phyloP scores from a whole-genome alignment of 2,329 filamentous ascomycete genomes.

The Botrytis porri region DNA sequence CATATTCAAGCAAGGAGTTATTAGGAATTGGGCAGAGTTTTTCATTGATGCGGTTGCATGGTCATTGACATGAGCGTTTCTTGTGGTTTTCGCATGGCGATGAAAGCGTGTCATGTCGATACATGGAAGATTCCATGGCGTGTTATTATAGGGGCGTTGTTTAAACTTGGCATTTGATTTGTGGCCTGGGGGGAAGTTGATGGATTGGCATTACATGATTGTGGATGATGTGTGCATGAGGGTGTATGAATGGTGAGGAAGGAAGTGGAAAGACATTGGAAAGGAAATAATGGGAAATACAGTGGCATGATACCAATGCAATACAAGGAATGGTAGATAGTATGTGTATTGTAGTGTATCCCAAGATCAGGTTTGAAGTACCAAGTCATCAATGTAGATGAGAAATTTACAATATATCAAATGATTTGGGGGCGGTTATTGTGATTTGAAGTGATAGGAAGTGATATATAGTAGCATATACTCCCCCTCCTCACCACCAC shows the following conservation, averaged over 20 bases:
- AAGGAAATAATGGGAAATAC: slow-evolving; percentile 5
- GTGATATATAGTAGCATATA: too few species aligned
- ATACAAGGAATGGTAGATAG: background rate
- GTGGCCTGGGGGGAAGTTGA: background rate
- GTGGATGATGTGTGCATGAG: background rate
- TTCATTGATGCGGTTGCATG: background rate
- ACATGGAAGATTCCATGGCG: slow-evolving; percentile 5
- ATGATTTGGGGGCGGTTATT: background rate
- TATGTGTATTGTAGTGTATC: background rate
- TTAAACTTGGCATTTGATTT: background rate
- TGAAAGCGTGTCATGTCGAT: background rate
- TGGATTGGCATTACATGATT: background rate
- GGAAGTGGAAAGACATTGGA: background rate
- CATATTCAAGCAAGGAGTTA: slow-evolving; percentile 11
- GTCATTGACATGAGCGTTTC: background rate
- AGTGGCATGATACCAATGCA: background rate
- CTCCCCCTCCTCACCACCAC: too few species aligned
- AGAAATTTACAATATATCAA: background rate
- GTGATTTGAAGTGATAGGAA: background rate
- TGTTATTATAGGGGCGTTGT: slow-evolving; percentile 3
- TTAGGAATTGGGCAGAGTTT: background rate
- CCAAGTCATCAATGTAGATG: background rate
- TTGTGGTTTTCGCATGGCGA: background rate
- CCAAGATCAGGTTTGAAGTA: background rate
- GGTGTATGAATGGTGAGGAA: background rate